Conservation (phyloP, 164 flowering plant genomes). For the Chimonanthus praecox region DNA sequence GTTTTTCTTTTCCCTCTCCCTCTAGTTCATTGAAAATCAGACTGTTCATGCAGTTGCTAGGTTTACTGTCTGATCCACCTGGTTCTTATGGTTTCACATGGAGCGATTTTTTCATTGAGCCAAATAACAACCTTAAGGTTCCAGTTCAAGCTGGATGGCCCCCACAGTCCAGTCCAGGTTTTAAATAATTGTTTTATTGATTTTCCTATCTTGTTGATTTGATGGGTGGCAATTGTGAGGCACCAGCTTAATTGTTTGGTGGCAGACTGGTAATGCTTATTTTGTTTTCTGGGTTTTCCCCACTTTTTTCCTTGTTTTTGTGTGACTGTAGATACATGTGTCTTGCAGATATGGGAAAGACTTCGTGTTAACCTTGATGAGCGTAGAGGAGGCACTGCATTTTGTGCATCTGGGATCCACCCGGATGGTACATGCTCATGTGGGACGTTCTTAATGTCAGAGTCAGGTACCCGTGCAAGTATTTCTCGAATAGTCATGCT, state of each 20-base stretch:
- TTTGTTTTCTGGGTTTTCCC: background rate
- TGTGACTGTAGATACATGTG: background rate
- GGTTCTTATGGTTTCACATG: too few relatives aligned
- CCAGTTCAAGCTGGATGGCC: too few relatives aligned
- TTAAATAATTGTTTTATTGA: too few relatives aligned
- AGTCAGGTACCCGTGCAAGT: conserved; percentile 58
- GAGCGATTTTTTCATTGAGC: too few relatives aligned
- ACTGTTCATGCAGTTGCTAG: too few relatives aligned
- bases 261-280: background rate
- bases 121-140: too few relatives aligned
- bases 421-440: conserved; percentile 77
- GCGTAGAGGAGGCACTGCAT: conserved; percentile 26
- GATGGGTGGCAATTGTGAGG: background rate
- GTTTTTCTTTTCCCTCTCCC: too few relatives aligned
- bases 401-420: conserved; percentile 69
- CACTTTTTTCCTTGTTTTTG: background rate
- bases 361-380: conserved; percentile 45
- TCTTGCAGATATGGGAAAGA: conserved; percentile 66
- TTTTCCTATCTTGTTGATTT: background rate
- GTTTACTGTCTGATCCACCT: too few relatives aligned
- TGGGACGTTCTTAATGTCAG: conserved; percentile 39
- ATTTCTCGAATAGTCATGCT: conserved; percentile 83
- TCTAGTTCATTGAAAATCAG: too few relatives aligned
- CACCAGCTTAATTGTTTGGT: background rate
- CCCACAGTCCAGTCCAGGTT: too few relatives aligned